These are phyloP conservation scores for Pseudozyma sp. DNA, from an alignment of 1,284 basidiomycete species.

Conservation along the genomic window DNA sequence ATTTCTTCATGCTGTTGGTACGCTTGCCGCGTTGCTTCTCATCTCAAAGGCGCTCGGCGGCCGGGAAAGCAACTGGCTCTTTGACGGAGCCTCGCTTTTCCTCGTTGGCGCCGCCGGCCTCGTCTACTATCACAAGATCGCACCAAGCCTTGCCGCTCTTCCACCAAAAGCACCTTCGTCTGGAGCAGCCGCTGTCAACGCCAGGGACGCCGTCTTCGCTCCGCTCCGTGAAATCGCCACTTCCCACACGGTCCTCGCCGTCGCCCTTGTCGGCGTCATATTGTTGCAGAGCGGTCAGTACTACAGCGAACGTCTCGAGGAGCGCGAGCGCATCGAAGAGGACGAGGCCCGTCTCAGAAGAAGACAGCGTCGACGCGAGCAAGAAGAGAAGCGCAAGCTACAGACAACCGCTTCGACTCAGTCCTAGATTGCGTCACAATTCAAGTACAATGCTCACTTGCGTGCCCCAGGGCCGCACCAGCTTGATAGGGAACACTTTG, in stretches of 20 bases:
- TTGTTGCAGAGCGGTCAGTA: constrained; percentile 67
- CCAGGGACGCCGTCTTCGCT: constrained; percentile 39
- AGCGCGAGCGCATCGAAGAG: constrained; percentile 66
- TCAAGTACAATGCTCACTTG: not conserved
- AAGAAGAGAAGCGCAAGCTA: constrained; percentile 49
- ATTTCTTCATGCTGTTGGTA: constrained; percentile 48
- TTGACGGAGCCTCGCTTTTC: constrained; percentile 67
- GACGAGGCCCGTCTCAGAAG: constrained; percentile 63
- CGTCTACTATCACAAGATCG: constrained; percentile 62
- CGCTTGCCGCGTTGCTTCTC: constrained; percentile 44
- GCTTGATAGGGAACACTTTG: not conserved
- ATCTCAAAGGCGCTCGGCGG: constrained; percentile 60
- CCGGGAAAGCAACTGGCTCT: constrained; percentile 67
- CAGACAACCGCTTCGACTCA: constrained; percentile 19
- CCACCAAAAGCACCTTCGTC: constrained; percentile 44
- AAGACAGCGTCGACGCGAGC: constrained; percentile 56
- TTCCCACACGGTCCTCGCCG: constrained; percentile 64
- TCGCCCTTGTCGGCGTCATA: constrained; percentile 64
- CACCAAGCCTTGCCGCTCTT: constrained; percentile 50
- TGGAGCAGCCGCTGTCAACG: constrained; percentile 34
- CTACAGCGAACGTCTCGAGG: constrained; percentile 66
- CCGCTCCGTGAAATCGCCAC: constrained; percentile 65
- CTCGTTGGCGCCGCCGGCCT: constrained; percentile 62
- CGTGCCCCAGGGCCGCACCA: not conserved
- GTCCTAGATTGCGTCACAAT: constrained; percentile 3